A percentile compares a stretch with the other conserved stretches of the same genome.
These are phyloP conservation scores for Fusarium mundagurra DNA, from an alignment of 2,329 filamentous ascomycete genomes.

Conservation along the genomic window DNA sequence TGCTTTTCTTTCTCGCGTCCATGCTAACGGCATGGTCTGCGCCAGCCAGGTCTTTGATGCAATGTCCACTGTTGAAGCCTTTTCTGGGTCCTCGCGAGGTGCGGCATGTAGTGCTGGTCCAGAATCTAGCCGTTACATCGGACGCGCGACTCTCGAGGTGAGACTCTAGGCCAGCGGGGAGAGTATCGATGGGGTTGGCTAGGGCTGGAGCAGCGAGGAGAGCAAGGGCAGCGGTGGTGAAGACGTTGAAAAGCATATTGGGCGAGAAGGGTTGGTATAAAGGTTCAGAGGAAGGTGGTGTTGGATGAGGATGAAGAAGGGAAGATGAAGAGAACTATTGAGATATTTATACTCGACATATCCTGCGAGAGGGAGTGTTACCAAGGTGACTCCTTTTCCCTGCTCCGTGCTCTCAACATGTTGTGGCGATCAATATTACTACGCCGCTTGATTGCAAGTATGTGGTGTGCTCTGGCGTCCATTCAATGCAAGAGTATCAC, in stretches of 20 bases:
- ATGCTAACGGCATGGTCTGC: not conserved
- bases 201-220: not conserved
- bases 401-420: no score
- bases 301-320: not conserved
- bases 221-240: not conserved
- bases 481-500: not conserved
- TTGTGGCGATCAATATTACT: not conserved
- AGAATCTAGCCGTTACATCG: not conserved
- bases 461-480: no score
- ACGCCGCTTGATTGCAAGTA: not conserved
- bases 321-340: not conserved
- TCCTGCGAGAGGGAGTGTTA: fast-evolving
- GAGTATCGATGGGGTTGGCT: not conserved
- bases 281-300: no score
- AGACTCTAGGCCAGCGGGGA: not conserved
- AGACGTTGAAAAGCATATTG: not conserved
- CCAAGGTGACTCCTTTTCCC: fast-evolving
- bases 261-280: not conserved
- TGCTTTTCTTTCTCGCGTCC: not conserved
- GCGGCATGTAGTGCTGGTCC: not conserved
- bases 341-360: not conserved
- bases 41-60: not conserved
- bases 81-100: not conserved
- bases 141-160: not conserved
- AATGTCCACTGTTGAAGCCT: not conserved